Conservation (phyloP, 305 asterid genomes). For the Solanum hybrid region DNA sequence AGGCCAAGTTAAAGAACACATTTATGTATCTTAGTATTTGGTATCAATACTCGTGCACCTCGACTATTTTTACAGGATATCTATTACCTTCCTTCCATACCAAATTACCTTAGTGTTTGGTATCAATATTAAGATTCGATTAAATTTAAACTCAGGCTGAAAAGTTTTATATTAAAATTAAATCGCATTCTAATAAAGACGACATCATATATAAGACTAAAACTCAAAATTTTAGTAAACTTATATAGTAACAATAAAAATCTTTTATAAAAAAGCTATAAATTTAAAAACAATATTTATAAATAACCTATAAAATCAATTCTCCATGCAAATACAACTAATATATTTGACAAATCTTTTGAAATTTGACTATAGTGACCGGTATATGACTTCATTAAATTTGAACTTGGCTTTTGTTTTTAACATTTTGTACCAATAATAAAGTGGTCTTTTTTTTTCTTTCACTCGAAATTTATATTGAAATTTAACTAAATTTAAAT, state of each 20-base stretch:
- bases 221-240: background rate
- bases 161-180: background rate
- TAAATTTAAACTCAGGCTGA: fast-evolving
- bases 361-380: background rate
- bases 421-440: background rate
- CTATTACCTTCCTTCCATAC: background rate
- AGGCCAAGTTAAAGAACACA: background rate
- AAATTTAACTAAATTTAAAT: background rate
- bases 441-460: background rate
- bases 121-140: background rate
- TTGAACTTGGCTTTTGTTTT: background rate
- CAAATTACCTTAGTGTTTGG: background rate
- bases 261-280: background rate
- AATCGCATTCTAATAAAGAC: background rate
- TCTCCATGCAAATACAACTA: background rate
- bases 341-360: background rate
- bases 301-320: background rate
- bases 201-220: background rate
- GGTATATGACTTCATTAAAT: background rate
- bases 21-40: no score
- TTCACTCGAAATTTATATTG: background rate
- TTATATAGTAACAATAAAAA: background rate
- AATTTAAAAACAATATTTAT: background rate
- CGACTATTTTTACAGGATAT: background rate
- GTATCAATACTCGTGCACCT: background rate